These are phyloP conservation scores for Fusarium kyushuense DNA, from an alignment of 2,329 filamentous ascomycete species.

Conservation along the genomic window DNA sequence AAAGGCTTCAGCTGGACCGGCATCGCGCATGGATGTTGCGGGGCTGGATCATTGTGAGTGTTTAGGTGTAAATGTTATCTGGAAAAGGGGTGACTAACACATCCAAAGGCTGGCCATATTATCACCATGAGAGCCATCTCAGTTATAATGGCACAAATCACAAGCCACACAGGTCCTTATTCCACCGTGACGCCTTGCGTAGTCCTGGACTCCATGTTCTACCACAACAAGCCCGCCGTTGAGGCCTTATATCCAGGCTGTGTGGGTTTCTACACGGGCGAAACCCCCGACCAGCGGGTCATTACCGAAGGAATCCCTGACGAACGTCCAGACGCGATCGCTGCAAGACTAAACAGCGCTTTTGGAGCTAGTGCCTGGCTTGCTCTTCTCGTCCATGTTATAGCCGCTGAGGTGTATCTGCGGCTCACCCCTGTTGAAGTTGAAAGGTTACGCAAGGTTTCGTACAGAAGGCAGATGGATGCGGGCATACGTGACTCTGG, in stretches of 20 bases:
- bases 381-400: slow-evolving; percentile 62
- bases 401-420: slow-evolving; percentile 63
- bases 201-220: slow-evolving; percentile 59
- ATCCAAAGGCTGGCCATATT: slow-evolving; percentile 57
- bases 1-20: slow-evolving; percentile 70
- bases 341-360: slow-evolving; percentile 58
- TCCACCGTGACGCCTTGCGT: slow-evolving; percentile 57
- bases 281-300: slow-evolving; percentile 19
- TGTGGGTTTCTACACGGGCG: slow-evolving; percentile 51
- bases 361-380: slow-evolving; percentile 69
- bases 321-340: slow-evolving; percentile 49
- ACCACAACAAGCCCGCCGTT: slow-evolving; percentile 47
- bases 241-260: slow-evolving; percentile 60
- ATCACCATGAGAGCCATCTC: slow-evolving; percentile 65
- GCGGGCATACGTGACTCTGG: slow-evolving; percentile 64
- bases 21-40: slow-evolving; percentile 74
- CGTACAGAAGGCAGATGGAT: slow-evolving; percentile 67
- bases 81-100: background rate
- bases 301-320: slow-evolving; percentile 51
- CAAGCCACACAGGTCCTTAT: slow-evolving; percentile 49
- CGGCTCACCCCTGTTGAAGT: slow-evolving; percentile 65
- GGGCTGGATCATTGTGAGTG: slow-evolving; percentile 60
- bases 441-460: slow-evolving; percentile 66
- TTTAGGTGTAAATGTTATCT: too few species aligned
- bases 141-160: slow-evolving; percentile 56